phyloP scores from a whole-genome alignment of 805 yeast genomes.

The Ogataea paraovalis region DNA sequence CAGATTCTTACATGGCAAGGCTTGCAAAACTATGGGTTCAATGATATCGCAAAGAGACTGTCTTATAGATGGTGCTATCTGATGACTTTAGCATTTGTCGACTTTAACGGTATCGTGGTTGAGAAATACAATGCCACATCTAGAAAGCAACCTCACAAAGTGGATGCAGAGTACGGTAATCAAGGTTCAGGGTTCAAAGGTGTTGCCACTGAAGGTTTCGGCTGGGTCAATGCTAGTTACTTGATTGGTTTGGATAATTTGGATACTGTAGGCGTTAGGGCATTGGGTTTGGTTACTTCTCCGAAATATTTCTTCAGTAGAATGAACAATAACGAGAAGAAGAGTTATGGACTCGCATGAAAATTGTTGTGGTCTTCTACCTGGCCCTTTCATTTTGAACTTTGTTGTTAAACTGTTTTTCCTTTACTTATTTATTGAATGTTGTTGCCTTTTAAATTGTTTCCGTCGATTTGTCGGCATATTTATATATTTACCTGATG shows the following conservation, averaged over 20 bases:
- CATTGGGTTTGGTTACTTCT: conserved; percentile 74
- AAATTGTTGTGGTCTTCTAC: neutral
- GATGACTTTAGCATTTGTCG: conserved; percentile 87
- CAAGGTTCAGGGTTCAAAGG: conserved; percentile 93
- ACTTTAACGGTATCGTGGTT: conserved; percentile 89
- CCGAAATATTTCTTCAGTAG: conserved; percentile 59
- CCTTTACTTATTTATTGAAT: neutral
- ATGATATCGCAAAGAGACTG: conserved; percentile 60
- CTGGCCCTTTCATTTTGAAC: neutral
- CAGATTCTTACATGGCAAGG: conserved; percentile 95
- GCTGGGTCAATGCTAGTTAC: conserved; percentile 95
- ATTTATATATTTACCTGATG: no score
- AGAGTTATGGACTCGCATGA: conserved; percentile 27
- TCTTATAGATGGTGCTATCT: conserved; percentile 85
- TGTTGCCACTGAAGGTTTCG: conserved; percentile 94
- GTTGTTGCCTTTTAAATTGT: no score
- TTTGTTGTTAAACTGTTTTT: neutral
- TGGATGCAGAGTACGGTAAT: conserved; percentile 94
- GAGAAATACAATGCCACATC: conserved; percentile 91
- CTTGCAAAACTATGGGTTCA: conserved; percentile 64
- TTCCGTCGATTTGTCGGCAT: no score
- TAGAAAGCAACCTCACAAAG: conserved; percentile 81
- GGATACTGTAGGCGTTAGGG: conserved; percentile 64
- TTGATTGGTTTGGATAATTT: conserved; percentile 65
- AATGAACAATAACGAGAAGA: conserved; percentile 40